These are phyloP conservation scores for Creolimax fragrantissima DNA, from an alignment of 78 protist species.

Conservation along the genomic window DNA sequence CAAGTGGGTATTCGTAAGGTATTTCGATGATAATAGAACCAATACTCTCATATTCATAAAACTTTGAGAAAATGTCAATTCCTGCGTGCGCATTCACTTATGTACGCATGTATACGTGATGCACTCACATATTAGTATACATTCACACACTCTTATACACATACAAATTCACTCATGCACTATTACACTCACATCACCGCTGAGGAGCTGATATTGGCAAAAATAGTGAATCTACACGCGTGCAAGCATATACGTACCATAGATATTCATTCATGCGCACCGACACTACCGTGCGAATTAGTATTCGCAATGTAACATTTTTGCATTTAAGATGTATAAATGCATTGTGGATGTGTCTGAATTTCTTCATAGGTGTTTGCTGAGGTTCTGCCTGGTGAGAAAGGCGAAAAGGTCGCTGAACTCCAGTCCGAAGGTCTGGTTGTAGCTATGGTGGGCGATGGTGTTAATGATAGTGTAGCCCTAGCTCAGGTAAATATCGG, in stretches of 20 bases:
- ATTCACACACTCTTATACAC: not conserved
- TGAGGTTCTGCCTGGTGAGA: constrained; percentile 73
- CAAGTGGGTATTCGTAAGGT: not conserved
- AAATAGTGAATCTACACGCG: not conserved
- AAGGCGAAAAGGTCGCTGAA: constrained; percentile 53
- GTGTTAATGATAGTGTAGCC: constrained; percentile 82
- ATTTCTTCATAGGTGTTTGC: constrained; percentile 45
- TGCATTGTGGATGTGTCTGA: not conserved
- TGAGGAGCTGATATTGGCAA: not conserved
- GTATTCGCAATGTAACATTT: not conserved
- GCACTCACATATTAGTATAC: not conserved
- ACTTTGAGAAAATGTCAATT: no score
- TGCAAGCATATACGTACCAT: not conserved
- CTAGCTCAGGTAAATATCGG: constrained; percentile 39
- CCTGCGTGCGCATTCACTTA: no score
- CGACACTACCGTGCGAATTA: not conserved
- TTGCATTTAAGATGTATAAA: not conserved
- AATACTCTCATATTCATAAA: no score
- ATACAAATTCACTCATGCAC: not conserved
- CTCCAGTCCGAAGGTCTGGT: constrained; percentile 46
- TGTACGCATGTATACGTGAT: no score
- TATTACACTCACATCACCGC: not conserved
- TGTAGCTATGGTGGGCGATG: constrained; percentile 93
- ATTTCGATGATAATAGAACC: no score
- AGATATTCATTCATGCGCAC: not conserved